These are phyloP conservation scores for Neurospora sp. DNA, from an alignment of 495 filamentous ascomycete species.

Conservation along the genomic window DNA sequence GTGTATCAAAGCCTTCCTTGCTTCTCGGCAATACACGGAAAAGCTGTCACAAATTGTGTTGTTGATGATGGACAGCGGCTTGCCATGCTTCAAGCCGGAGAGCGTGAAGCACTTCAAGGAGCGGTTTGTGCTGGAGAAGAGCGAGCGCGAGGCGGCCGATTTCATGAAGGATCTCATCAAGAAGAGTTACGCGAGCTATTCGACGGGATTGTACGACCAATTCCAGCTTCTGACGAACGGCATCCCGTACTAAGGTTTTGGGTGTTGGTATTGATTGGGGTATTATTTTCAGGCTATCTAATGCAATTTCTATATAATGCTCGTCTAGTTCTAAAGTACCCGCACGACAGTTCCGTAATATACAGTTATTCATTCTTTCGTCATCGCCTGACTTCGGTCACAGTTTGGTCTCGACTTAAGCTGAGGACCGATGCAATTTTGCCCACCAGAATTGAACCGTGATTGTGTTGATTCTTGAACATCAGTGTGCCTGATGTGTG, in stretches of 20 bases:
- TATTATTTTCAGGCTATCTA: not conserved
- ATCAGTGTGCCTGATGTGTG: not conserved
- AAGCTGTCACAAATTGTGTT: constrained; percentile 83
- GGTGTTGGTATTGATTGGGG: not conserved
- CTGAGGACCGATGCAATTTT: not conserved
- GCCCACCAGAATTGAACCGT: not conserved
- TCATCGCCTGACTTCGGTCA: not conserved
- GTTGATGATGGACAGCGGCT: constrained; percentile 89
- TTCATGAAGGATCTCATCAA: constrained; percentile 81
- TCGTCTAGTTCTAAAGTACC: not conserved
- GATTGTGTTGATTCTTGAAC: not conserved
- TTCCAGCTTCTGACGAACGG: constrained; percentile 97
- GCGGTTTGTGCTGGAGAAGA: constrained; percentile 87
- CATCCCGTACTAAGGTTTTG: constrained; percentile 60
- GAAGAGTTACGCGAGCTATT: constrained; percentile 79
- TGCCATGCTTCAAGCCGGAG: constrained; percentile 98
- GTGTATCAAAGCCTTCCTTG: constrained; percentile 90
- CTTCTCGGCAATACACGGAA: constrained; percentile 73
- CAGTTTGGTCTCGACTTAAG: not conserved
- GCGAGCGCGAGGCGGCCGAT: constrained; percentile 87
- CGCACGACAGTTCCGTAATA: not conserved
- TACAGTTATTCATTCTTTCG: not conserved
- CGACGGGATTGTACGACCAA: constrained; percentile 89
- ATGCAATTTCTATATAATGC: not conserved
- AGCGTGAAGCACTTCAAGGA: constrained; percentile 87